phyloP scores from a whole-genome alignment of 2,329 filamentous ascomycete genomes.

The Dactylonectria macrodidyma region DNA sequence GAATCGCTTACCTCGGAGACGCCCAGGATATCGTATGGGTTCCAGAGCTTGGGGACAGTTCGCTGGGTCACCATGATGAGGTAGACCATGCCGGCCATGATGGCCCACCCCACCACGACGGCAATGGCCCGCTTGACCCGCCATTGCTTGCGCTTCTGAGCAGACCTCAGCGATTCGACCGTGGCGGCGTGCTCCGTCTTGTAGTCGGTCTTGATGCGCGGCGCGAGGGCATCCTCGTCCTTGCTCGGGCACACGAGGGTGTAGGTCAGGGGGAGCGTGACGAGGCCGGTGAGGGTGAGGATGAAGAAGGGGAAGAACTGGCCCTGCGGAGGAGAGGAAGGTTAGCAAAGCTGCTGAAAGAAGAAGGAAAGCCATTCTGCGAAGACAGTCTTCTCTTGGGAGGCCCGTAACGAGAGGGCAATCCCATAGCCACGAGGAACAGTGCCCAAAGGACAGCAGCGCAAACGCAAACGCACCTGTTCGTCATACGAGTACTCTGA shows the following conservation, averaged over 20 bases:
- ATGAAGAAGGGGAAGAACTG: constrained; percentile 99
- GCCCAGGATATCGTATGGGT: constrained; percentile 95
- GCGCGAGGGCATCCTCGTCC: constrained; percentile 83
- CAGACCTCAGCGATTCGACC: constrained; percentile 85
- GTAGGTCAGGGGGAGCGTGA: constrained; percentile 93
- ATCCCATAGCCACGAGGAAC: constrained; percentile 7
- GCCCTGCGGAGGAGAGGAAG: constrained; percentile 66
- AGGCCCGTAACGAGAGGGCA: constrained; percentile 10
- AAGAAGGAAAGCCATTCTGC: background rate
- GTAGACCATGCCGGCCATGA: constrained; percentile 94
- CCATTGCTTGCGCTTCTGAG: constrained; percentile 91
- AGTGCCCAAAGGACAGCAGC: background rate
- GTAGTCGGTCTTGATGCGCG: constrained; percentile 86
- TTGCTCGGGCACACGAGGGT: constrained; percentile 85
- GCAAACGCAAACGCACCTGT: constrained; percentile 68
- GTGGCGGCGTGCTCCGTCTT: constrained; percentile 86
- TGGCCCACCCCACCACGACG: constrained; percentile 82
- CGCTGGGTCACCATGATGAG: constrained; percentile 86
- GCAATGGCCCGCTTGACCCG: constrained; percentile 87
- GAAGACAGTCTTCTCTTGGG: background rate
- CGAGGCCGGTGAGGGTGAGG: constrained; percentile 87
- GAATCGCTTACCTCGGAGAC: constrained; percentile 79
- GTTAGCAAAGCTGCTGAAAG: constrained; percentile 7
- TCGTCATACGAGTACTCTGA: constrained; percentile 99
- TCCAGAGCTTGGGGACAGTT: constrained; percentile 85